These are phyloP conservation scores for Oryza punctata DNA, from an alignment of 176 grass and related monocot species.

Conservation along the genomic window DNA sequence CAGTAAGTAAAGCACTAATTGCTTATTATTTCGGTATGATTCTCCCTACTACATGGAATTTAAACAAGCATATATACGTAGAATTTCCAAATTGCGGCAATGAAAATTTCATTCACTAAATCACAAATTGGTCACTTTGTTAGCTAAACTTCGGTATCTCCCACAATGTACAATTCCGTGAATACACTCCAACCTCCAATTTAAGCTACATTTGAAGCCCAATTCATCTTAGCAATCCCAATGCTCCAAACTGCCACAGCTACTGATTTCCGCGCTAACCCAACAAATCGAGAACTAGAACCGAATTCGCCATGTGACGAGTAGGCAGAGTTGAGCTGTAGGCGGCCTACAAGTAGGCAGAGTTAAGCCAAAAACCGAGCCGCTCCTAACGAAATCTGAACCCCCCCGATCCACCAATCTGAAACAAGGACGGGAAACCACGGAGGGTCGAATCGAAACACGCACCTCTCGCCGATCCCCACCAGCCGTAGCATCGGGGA, in stretches of 20 bases:
- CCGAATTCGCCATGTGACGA: not conserved
- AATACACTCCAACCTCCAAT: not conserved
- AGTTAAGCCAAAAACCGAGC: not conserved
- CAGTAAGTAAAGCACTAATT: no score
- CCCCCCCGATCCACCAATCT: not conserved
- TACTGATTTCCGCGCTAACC: not conserved
- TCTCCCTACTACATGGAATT: not conserved
- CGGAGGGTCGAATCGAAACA: not conserved
- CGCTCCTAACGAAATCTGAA: not conserved
- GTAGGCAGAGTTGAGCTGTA: not conserved
- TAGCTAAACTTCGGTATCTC: not conserved
- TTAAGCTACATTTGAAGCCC: conserved; percentile 11
- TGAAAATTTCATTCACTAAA: not conserved
- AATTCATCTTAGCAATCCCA: not conserved
- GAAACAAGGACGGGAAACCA: no score
- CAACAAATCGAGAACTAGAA: not conserved
- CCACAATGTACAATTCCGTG: not conserved
- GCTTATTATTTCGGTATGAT: not conserved
- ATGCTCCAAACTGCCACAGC: not conserved
- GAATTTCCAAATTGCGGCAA: not conserved
- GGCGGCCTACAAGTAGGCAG: not conserved
- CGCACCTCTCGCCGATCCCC: conserved; percentile 59
- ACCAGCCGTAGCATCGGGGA: conserved; percentile 55
- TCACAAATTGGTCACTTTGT: not conserved
- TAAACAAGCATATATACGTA: not conserved